Evolutionary conservation across 139 green algal species (phyloP).

Genomic region (Chlorella sp.): DNA sequence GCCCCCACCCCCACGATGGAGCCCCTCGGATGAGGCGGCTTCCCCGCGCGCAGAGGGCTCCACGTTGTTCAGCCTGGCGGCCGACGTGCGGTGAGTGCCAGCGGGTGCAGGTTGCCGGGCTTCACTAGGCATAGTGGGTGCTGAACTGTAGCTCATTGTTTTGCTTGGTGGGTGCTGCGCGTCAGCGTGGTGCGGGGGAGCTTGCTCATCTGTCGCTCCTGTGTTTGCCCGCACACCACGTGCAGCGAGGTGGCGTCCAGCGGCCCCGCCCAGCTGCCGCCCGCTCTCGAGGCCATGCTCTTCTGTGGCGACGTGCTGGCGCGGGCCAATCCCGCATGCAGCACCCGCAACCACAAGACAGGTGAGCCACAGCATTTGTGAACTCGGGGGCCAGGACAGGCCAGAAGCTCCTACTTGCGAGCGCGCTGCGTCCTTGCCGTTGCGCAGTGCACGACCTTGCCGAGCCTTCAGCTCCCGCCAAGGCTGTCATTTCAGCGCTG

Average conservation of each 20-base stretch:
- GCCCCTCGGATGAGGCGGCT: too few relatives aligned
- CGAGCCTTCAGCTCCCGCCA: not conserved
- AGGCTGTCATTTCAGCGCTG: not conserved
- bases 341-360: slow-evolving; percentile 23
- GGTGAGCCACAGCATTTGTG: not conserved
- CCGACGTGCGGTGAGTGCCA: too few relatives aligned
- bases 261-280: not conserved
- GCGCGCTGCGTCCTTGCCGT: not conserved
- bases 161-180: not conserved
- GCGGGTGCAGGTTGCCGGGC: too few relatives aligned
- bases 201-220: not conserved
- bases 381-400: not conserved
- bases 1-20: too few relatives aligned
- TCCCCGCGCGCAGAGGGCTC: too few relatives aligned
- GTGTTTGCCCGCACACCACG: not conserved
- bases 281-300: not conserved
- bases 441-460: slow-evolving; percentile 11
- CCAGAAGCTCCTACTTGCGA: not conserved
- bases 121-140: too few relatives aligned
- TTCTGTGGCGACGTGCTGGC: not conserved
- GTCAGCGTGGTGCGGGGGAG: not conserved
- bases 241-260: not conserved
- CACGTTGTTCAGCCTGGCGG: too few relatives aligned
- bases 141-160: too few relatives aligned
- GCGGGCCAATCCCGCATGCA: not conserved